Evolutionary conservation across 2,329 filamentous ascomycete genomes (phyloP).

Genomic region (Arthroderma sp.): DNA sequence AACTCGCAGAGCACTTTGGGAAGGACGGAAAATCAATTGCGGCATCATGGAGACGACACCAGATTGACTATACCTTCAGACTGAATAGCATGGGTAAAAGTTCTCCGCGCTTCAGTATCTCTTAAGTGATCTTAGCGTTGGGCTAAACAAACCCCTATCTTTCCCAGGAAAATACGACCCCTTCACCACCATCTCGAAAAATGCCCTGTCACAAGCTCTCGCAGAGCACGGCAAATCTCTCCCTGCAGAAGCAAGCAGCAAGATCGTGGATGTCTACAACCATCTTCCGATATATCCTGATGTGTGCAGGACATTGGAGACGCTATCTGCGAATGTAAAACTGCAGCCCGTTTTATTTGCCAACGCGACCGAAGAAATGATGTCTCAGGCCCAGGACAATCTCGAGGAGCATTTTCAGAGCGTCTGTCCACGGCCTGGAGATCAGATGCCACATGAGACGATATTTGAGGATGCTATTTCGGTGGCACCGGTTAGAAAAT

Average conservation of each 20-base stretch:
- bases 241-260: slow-evolving; percentile 29
- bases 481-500: slow-evolving; percentile 46
- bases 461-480: slow-evolving; percentile 46
- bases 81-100: slow-evolving; percentile 58
- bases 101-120: neutral
- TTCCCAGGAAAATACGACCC: slow-evolving; percentile 44
- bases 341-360: slow-evolving; percentile 53
- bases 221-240: slow-evolving; percentile 42
- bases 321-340: slow-evolving; percentile 28
- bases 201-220: slow-evolving; percentile 51
- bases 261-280: slow-evolving; percentile 52
- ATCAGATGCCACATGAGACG: slow-evolving; percentile 36
- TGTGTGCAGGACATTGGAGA: slow-evolving; percentile 40
- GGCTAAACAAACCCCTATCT: no score
- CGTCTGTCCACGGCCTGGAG: slow-evolving; percentile 35
- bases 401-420: slow-evolving; percentile 19
- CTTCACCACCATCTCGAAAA: slow-evolving; percentile 51
- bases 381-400: slow-evolving; percentile 28
- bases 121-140: no score
- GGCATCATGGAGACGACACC: slow-evolving; percentile 52
- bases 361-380: slow-evolving; percentile 54
- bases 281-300: slow-evolving; percentile 52
- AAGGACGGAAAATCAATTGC: slow-evolving; percentile 46
- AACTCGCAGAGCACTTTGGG: slow-evolving; percentile 46
- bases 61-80: slow-evolving; percentile 67